A percentile compares a stretch with the other conserved stretches of the same genome.
These are phyloP conservation scores for Brassica rapa DNA, from an alignment of 345 rosid species.

Conservation along the genomic window DNA sequence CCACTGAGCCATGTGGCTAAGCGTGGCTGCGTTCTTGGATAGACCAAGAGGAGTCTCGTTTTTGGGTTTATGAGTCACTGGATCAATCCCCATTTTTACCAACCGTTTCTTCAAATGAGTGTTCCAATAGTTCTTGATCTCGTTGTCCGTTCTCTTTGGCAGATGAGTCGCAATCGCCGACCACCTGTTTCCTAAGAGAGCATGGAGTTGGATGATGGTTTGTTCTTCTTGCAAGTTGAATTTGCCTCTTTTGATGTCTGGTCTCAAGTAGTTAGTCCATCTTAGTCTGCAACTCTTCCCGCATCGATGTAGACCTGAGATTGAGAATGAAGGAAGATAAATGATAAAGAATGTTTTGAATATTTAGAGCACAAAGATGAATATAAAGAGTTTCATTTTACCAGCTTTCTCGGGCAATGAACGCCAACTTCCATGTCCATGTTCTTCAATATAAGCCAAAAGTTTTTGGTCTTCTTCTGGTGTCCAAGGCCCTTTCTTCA, in stretches of 20 bases:
- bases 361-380: not conserved
- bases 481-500: constrained; percentile 98
- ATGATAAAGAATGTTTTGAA: not conserved
- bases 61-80: constrained; percentile 77
- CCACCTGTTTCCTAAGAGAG: constrained; percentile 57
- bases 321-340: not conserved
- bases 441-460: constrained; percentile 79
- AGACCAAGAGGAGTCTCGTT: constrained; percentile 59
- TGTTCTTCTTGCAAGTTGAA: constrained; percentile 44
- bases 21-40: constrained; percentile 67
- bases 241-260: constrained; percentile 43
- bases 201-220: constrained; percentile 42
- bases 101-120: constrained; percentile 71
- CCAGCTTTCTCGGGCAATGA: constrained; percentile 88
- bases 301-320: constrained; percentile 82
- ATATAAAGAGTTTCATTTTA: constrained; percentile 2
- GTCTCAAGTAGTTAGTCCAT: constrained; percentile 59
- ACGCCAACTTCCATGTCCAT: constrained; percentile 97
- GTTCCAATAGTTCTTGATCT: constrained; percentile 82
- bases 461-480: constrained; percentile 95
- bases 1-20: constrained; percentile 96
- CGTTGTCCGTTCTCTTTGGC: constrained; percentile 79
- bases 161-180: constrained; percentile 79
- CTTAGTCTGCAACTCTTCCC: constrained; percentile 93
- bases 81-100: constrained; percentile 79